Percentiles rank a stretch among this genome's conserved stretches.
Evolutionary conservation across 352 stramenopile species (phyloP).

Genomic region (Pythium rishiriense): DNA sequence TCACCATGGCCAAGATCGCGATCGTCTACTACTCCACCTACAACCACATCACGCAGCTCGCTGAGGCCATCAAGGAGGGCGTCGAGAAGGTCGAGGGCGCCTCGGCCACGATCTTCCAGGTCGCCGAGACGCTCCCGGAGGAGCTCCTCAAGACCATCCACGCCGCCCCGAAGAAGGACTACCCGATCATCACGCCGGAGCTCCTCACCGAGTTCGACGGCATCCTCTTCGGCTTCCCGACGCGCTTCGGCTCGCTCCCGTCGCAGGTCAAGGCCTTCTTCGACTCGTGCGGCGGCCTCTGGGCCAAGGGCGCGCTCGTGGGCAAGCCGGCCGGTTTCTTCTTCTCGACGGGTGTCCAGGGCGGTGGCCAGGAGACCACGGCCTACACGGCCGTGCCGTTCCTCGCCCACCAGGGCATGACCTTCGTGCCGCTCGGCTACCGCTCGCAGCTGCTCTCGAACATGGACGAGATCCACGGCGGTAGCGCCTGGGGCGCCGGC

Average conservation of each 20-base stretch:
- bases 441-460: conserved; percentile 63
- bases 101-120: conserved; percentile 56
- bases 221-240: conserved; percentile 85
- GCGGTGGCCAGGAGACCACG: conserved; percentile 90
- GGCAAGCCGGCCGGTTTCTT: conserved; percentile 90
- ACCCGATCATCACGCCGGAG: conserved; percentile 54
- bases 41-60: conserved; percentile 67
- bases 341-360: conserved; percentile 75
- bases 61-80: conserved; percentile 58
- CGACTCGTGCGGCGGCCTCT: conserved; percentile 85
- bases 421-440: conserved; percentile 89
- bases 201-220: conserved; percentile 66
- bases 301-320: conserved; percentile 74
- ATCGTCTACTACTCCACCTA: conserved; percentile 84
- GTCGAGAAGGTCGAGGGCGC: conserved; percentile 58
- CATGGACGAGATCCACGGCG: conserved; percentile 80
- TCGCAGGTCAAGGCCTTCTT: conserved; percentile 92
- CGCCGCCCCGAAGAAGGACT: conserved; percentile 59
- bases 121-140: conserved; percentile 71
- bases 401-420: conserved; percentile 89
- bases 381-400: conserved; percentile 83
- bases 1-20: conserved; percentile 55
- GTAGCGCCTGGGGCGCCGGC: conserved; percentile 79
- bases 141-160: conserved; percentile 64
- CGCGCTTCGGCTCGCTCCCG: conserved; percentile 76